Base-by-base conservation (phyloP, 495 filamentous ascomycete species). In the Paragyromitra xinjiangensis region DNA sequence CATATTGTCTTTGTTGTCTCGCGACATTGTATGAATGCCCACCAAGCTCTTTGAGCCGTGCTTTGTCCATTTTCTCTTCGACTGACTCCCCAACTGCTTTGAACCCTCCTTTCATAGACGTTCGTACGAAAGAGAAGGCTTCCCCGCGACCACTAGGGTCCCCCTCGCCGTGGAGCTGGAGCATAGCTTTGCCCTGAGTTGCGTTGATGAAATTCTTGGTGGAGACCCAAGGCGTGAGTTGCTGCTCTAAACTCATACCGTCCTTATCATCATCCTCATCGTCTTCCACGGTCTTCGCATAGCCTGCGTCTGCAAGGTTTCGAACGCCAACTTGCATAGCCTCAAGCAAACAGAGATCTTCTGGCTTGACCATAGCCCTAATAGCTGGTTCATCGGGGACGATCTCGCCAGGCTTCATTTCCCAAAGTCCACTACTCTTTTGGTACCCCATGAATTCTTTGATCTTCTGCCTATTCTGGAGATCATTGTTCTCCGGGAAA, bases 41-140 rank as follows among this genome's bases (percentile, higher is more conserved):
- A 44, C 94, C 93, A 73, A 94, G 92, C 34, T 95, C 94, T 81
- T 97, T 96, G 69, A 91, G 87, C 77, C 92, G 89, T 75, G 92
- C 88, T n/a, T 90, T 90, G 68, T 93, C 92, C 50, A 97, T 89
- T 72, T 93, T 96, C 62, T 96, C 93, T 50, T 92, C 88, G 2
- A 93, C 92, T 78, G 93, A 95, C 80, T 97, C 93, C 9, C 95
- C 92, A 71, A 93, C 87, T 40, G 94, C 92, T 79, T 96, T 93
- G 85, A 95, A 99, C 2, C 95, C 95, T 59, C 95, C 95, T 83
- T 99, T 99, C 95, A 99, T 99, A 12, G 93, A 96, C 0, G 93
- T 97, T 80, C 94, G 92, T 78, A 99, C 91, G 83, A 98, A 97
- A 82, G 91, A 97, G 85, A 98, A 95, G 2, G 93, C 95, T 69